These are phyloP conservation scores for Scedosporium dehoogii DNA, from an alignment of 2,329 filamentous ascomycete genomes.

Conservation along the genomic window DNA sequence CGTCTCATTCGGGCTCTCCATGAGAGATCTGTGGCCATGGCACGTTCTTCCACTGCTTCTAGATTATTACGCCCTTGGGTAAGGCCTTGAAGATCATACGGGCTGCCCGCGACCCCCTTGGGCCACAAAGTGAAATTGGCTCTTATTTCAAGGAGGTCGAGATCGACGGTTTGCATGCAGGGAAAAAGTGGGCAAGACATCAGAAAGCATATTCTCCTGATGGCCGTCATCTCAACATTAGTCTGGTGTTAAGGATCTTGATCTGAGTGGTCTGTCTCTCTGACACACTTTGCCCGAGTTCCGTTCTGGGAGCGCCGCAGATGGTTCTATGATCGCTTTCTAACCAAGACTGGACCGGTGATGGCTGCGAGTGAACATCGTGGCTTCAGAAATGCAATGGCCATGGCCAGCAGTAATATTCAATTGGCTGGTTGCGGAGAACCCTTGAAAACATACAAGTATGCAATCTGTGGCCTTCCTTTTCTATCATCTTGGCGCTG, in stretches of 20 bases:
- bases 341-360: too few relatives aligned
- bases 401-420: too few relatives aligned
- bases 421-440: too few relatives aligned
- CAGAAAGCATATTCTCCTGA: background rate
- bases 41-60: background rate
- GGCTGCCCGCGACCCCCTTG: background rate
- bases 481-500: background rate
- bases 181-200: background rate
- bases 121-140: background rate
- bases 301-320: too few relatives aligned
- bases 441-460: too few relatives aligned
- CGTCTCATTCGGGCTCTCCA: background rate
- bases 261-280: too few relatives aligned
- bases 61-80: background rate
- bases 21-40: background rate
- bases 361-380: too few relatives aligned
- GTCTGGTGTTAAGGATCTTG: too few relatives aligned
- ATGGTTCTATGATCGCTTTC: too few relatives aligned
- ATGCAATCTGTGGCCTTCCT: background rate
- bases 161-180: slow-evolving; percentile 1
- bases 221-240: too few relatives aligned
- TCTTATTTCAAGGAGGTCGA: background rate
- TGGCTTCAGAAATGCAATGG: too few relatives aligned
- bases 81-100: background rate
- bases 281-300: too few relatives aligned